Conservation (phyloP, 805 yeast species). For the Candida xyloterini region DNA sequence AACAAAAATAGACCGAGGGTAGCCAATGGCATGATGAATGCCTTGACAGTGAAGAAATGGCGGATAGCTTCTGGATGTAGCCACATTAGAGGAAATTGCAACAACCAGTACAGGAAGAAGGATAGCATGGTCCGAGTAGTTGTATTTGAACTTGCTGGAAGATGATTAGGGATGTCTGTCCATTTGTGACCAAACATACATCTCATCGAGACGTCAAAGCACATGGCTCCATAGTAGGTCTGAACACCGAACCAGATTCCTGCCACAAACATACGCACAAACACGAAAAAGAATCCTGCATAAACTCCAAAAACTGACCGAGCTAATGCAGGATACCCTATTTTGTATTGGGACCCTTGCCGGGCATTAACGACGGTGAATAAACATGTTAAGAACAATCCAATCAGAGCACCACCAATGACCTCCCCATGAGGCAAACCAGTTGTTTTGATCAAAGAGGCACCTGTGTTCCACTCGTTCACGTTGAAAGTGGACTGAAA, state of each 20-base stretch:
- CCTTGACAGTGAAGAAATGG: slow-evolving; percentile 21
- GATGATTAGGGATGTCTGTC: slow-evolving; percentile 16
- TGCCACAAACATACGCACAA: slow-evolving; percentile 36
- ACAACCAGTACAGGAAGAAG: slow-evolving; percentile 22
- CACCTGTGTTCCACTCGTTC: slow-evolving; percentile 32
- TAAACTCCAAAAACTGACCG: slow-evolving; percentile 38
- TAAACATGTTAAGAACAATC: slow-evolving; percentile 13
- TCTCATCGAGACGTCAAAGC: slow-evolving; percentile 31
- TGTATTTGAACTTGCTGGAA: slow-evolving; percentile 21
- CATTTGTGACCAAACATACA: slow-evolving; percentile 23
- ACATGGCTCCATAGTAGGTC: slow-evolving; percentile 37
- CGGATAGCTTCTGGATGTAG: slow-evolving; percentile 20
- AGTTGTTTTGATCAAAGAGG: slow-evolving; percentile 24
- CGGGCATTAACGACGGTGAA: slow-evolving; percentile 19
- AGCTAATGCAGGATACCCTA: slow-evolving; percentile 38
- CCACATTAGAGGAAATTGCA: slow-evolving; percentile 23
- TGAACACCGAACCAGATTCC: slow-evolving; percentile 40
- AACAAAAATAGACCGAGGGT: slow-evolving; percentile 21
- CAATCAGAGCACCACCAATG: slow-evolving; percentile 18
- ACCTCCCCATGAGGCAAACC: slow-evolving; percentile 23
- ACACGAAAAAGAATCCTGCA: slow-evolving; percentile 34
- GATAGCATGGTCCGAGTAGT: slow-evolving; percentile 20
- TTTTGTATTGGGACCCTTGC: slow-evolving; percentile 28
- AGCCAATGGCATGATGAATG: slow-evolving; percentile 19
- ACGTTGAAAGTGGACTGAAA: slow-evolving; percentile 13